A percentile compares a stretch with the other conserved stretches of the same genome.
These are phyloP conservation scores for Pseudocercospora pini-densiflorae DNA, from an alignment of 2,329 filamentous ascomycete species.

Conservation along the genomic window DNA sequence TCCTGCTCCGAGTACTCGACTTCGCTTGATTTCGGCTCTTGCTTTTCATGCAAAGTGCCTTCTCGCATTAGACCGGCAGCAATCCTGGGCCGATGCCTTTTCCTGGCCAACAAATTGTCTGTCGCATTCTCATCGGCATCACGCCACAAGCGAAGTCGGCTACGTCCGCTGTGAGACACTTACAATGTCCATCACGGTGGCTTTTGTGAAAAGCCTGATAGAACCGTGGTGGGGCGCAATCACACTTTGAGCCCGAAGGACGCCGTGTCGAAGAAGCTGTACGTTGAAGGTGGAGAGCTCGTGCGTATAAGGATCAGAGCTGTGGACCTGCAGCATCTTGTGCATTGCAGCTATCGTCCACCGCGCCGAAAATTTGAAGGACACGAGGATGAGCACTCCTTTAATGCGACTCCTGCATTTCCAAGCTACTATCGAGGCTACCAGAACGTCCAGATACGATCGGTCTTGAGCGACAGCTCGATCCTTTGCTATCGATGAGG, in stretches of 20 bases:
- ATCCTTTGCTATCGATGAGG: too few relatives aligned
- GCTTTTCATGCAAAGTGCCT: neutral
- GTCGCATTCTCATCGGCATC: conserved; percentile 4
- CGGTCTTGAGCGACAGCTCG: too few relatives aligned
- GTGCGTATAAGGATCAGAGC: neutral
- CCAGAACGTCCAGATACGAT: too few relatives aligned
- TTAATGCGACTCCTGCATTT: too few relatives aligned
- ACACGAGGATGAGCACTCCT: too few relatives aligned
- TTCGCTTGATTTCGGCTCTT: neutral
- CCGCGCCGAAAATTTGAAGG: neutral
- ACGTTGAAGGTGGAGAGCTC: neutral
- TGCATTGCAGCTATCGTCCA: neutral
- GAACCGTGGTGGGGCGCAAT: neutral
- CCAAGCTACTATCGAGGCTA: too few relatives aligned
- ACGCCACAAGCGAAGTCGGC: conserved; percentile 7
- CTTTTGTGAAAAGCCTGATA: conserved; percentile 8
- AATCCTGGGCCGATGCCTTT: neutral
- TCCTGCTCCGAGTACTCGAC: neutral
- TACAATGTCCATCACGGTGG: conserved; percentile 16
- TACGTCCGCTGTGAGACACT: neutral
- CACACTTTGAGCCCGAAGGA: neutral
- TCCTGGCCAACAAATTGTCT: neutral
- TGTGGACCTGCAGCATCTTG: neutral
- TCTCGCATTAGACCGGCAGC: neutral
- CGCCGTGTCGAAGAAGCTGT: neutral